These are phyloP conservation scores for Aspergillus sergii DNA, from an alignment of 2,329 filamentous ascomycete species.

Conservation along the genomic window DNA sequence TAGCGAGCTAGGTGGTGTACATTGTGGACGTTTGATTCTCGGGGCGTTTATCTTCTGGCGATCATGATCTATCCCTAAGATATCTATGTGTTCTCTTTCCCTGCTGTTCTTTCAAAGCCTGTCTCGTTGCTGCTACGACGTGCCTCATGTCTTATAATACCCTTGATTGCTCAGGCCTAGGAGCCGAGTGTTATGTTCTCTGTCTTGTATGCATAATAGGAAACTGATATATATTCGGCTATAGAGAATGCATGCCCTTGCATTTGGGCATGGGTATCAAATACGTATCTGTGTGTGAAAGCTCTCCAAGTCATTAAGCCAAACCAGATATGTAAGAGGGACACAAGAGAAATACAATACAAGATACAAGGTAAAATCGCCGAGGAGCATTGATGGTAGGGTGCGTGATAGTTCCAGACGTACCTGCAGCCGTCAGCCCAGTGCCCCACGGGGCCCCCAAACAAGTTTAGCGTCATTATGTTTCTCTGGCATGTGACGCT, in stretches of 20 bases:
- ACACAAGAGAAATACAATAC: not conserved
- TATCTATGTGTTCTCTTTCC: conserved; percentile 6
- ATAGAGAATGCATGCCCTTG: not conserved
- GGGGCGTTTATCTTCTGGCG: conserved; percentile 25
- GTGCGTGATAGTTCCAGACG: too few species aligned
- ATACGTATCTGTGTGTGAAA: not conserved
- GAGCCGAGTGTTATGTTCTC: not conserved
- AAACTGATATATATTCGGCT: not conserved
- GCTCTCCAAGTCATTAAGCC: not conserved
- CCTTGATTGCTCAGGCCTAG: not conserved
- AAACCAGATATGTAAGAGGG: not conserved
- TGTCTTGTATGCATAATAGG: conserved; percentile 1
- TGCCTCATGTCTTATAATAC: conserved; percentile 4
- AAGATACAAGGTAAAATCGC: not conserved
- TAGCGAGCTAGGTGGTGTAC: conserved; percentile 25
- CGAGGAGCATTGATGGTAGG: too few species aligned
- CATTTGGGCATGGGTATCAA: not conserved
- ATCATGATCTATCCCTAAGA: conserved; percentile 18
- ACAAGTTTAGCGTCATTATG: conserved; percentile 9
- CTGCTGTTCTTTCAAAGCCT: not conserved
- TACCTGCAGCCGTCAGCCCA: not conserved
- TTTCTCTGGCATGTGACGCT: conserved; percentile 15
- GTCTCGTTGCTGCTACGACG: not conserved
- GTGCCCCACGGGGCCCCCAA: not conserved
- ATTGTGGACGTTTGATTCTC: conserved; percentile 15